Percentiles rank a stretch among this genome's conserved stretches.
These are phyloP conservation scores for Nematocida sp. DNA, from an alignment of 371 early-diverging fungal genomes.

Conservation along the genomic window DNA sequence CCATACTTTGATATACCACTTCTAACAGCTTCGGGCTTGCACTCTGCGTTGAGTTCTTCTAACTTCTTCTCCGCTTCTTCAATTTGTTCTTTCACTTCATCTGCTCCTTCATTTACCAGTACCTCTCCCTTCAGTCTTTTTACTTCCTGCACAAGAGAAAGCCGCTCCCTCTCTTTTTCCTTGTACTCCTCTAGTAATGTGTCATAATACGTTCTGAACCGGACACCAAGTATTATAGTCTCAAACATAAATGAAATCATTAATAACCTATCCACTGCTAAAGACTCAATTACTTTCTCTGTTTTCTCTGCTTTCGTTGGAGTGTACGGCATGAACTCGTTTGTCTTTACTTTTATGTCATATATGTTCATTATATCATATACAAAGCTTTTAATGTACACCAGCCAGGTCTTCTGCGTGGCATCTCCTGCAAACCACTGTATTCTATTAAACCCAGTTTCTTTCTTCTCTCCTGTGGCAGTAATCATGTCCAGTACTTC, in stretches of 20 bases:
- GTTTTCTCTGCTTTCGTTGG: not conserved
- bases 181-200: conserved; percentile 36
- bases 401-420: conserved; percentile 18
- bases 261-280: conserved; percentile 30
- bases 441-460: conserved; percentile 51
- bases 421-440: conserved; percentile 60
- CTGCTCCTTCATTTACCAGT: not conserved
- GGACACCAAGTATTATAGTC: conserved; percentile 39
- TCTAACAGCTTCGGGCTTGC: conserved; percentile 34
- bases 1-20: conserved; percentile 29
- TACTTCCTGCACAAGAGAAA: conserved; percentile 9
- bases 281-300: not conserved
- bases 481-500: not conserved
- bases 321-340: conserved; percentile 32
- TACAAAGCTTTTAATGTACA: conserved; percentile 59
- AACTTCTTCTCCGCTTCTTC: conserved; percentile 31
- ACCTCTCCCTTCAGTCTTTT: conserved; percentile 42
- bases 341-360: conserved; percentile 26
- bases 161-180: conserved; percentile 44
- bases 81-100: conserved; percentile 15
- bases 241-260: conserved; percentile 41
- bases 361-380: conserved; percentile 43
- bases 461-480: not conserved
- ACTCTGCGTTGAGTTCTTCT: conserved; percentile 12
- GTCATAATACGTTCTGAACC: conserved; percentile 48